A percentile compares a stretch with the other conserved stretches of the same genome.
These are phyloP conservation scores for Debaryomyces prosopidis DNA, from an alignment of 805 yeast species.

Conservation along the genomic window DNA sequence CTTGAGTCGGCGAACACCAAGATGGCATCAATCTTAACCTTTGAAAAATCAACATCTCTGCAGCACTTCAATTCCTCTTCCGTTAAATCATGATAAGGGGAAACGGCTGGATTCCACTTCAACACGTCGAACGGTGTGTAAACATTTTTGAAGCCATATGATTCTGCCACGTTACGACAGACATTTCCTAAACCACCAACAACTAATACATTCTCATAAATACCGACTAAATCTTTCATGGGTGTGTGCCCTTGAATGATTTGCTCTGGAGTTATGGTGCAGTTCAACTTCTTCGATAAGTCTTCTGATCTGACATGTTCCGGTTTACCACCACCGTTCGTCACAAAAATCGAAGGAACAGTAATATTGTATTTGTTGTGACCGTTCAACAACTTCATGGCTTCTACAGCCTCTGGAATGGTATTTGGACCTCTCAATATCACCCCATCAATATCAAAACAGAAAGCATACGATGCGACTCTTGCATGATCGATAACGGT, in stretches of 20 bases:
- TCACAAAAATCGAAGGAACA: conserved; percentile 82
- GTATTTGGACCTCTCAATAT: conserved; percentile 82
- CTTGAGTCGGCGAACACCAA: conserved; percentile 89
- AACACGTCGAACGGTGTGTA: conserved; percentile 80
- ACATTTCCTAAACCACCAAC: conserved; percentile 89
- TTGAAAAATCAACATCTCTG: conserved; percentile 61
- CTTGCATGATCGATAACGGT: conserved; percentile 64
- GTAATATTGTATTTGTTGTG: conserved; percentile 73
- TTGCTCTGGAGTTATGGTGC: conserved; percentile 69
- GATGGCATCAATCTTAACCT: conserved; percentile 72
- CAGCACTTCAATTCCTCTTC: conserved; percentile 65
- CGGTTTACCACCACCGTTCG: conserved; percentile 91
- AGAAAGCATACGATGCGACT: conserved; percentile 83
- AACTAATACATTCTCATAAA: conserved; percentile 72
- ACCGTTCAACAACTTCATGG: conserved; percentile 72
- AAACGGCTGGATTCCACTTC: conserved; percentile 84
- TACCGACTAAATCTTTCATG: conserved; percentile 75
- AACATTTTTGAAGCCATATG: conserved; percentile 81
- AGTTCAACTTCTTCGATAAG: conserved; percentile 58
- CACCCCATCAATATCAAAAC: conserved; percentile 93
- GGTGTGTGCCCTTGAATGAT: conserved; percentile 94
- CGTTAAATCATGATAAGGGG: conserved; percentile 78
- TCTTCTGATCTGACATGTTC: conserved; percentile 75
- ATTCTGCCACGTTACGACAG: conserved; percentile 79
- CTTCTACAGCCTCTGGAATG: conserved; percentile 76